Evolutionary conservation across 108 stramenopile species (phyloP).

Genomic region (Hondaea fermentalgiana): DNA sequence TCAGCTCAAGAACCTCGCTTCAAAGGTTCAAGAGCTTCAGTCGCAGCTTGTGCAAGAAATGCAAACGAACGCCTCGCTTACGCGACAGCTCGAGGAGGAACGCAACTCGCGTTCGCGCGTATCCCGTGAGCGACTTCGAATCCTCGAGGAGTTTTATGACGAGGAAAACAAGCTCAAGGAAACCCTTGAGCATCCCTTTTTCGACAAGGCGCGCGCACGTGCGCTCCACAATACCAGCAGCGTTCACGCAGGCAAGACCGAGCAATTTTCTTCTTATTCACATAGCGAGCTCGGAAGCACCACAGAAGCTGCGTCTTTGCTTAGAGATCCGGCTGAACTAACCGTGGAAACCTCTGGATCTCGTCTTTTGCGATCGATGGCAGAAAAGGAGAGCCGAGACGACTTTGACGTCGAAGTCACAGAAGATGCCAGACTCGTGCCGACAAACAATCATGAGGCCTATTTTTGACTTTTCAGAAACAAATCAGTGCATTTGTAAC

Average conservation of each 20-base stretch:
- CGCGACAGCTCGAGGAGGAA: not conserved
- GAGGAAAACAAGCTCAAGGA: conserved; percentile 4
- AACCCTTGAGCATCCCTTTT: not conserved
- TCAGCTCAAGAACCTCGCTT: not conserved
- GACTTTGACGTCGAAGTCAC: too few relatives aligned
- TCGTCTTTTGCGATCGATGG: too few relatives aligned
- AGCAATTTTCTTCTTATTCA: not conserved
- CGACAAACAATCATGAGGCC: too few relatives aligned
- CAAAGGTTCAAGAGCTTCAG: not conserved
- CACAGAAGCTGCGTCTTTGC: too few relatives aligned
- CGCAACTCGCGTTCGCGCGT: not conserved
- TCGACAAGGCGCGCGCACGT: not conserved
- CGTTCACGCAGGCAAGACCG: not conserved
- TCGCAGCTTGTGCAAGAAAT: not conserved
- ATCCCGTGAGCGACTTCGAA: not conserved
- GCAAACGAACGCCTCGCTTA: not conserved
- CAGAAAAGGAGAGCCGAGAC: too few relatives aligned
- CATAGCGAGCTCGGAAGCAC: too few relatives aligned
- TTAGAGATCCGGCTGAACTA: too few relatives aligned
- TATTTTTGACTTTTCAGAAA: too few relatives aligned
- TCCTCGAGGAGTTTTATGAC: not conserved
- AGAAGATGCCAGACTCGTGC: too few relatives aligned
- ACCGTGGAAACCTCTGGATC: too few relatives aligned
- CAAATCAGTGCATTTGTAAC: too few relatives aligned
- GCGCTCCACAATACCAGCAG: not conserved